Conservation (phyloP, 805 yeast species). For the Pichia manshurica region DNA sequence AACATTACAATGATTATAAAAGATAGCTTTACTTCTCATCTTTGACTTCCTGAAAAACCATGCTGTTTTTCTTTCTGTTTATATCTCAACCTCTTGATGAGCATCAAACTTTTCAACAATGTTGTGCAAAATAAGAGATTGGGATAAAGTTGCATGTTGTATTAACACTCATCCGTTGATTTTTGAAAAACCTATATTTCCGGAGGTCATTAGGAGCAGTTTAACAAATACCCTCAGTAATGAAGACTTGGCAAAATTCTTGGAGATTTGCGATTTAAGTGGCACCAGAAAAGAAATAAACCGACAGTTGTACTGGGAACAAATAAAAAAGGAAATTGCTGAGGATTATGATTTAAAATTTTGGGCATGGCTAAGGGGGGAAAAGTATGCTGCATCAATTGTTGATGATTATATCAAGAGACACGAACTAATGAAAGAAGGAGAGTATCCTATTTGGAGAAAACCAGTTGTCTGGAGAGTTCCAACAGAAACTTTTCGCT, state of each 20-base stretch:
- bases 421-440: neutral
- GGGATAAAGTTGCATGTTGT: slow-evolving; percentile 1
- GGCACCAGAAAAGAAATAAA: slow-evolving; percentile 7
- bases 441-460: slow-evolving; percentile 9
- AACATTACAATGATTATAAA: no score
- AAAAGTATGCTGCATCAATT: neutral
- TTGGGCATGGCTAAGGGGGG: slow-evolving; percentile 4
- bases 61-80: no score
- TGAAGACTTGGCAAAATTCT: slow-evolving; percentile 1
- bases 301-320: slow-evolving; percentile 1
- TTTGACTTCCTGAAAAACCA: no score
- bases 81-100: no score
- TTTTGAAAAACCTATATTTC: slow-evolving; percentile 4
- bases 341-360: neutral
- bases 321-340: neutral
- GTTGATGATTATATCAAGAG: slow-evolving; percentile 6
- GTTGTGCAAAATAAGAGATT: slow-evolving; percentile 1
- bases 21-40: no score
- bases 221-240: neutral
- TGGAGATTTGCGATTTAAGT: slow-evolving; percentile 4
- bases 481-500: slow-evolving; percentile 2
- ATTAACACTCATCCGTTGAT: neutral
- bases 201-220: neutral
- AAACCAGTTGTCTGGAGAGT: slow-evolving; percentile 3
- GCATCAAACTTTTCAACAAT: no score